Percentiles rank a stretch among this genome's conserved stretches.
phyloP scores from a whole-genome alignment of 2,329 filamentous ascomycete genomes.

The Pseudogymnoascus sp. region DNA sequence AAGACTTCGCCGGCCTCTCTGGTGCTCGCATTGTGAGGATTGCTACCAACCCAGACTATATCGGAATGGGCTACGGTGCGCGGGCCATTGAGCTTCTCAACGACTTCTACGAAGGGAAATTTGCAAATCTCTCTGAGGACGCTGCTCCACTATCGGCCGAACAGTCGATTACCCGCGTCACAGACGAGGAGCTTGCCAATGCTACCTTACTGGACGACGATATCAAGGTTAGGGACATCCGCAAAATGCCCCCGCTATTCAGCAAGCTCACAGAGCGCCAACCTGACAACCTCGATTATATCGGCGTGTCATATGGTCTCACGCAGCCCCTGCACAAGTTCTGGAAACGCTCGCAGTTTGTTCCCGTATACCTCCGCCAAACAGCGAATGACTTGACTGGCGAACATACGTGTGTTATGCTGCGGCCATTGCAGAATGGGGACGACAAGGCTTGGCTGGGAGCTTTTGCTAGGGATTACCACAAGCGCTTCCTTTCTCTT shows the following conservation, averaged over 20 bases:
- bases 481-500: constrained; percentile 81
- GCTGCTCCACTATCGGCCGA: constrained; percentile 43
- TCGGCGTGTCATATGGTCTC: constrained; percentile 92
- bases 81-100: constrained; percentile 78
- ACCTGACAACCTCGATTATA: constrained; percentile 75
- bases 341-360: constrained; percentile 84
- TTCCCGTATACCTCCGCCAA: constrained; percentile 87
- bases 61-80: constrained; percentile 86
- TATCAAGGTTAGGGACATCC: constrained; percentile 82
- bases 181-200: constrained; percentile 71
- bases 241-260: constrained; percentile 88
- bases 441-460: constrained; percentile 74
- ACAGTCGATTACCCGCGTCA: constrained; percentile 66
- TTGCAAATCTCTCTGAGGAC: constrained; percentile 73
- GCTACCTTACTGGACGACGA: constrained; percentile 75
- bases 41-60: constrained; percentile 90
- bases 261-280: constrained; percentile 76
- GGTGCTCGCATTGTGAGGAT: constrained; percentile 90
- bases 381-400: constrained; percentile 94
- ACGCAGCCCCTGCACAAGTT: constrained; percentile 86
- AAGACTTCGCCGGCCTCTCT: constrained; percentile 88
- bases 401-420: constrained; percentile 97
- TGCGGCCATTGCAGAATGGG: constrained; percentile 63
- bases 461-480: constrained; percentile 87
- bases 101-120: constrained; percentile 93